These are phyloP conservation scores for Peltaster fructicola DNA, from an alignment of 2,329 filamentous ascomycete species.

Conservation along the genomic window DNA sequence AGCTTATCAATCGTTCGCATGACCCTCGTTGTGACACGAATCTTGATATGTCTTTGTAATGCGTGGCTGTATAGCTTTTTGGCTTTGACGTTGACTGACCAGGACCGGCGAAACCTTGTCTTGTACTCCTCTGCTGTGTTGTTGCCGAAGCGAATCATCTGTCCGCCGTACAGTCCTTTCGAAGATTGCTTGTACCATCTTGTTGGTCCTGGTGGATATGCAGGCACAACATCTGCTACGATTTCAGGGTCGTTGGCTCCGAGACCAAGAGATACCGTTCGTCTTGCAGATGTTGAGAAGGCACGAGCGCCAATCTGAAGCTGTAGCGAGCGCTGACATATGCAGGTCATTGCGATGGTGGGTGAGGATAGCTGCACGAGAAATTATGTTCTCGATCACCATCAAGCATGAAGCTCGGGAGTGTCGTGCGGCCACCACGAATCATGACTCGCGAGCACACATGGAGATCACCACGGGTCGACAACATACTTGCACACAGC, in stretches of 20 bases:
- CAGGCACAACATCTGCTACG: conserved; percentile 20
- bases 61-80: conserved; percentile 50
- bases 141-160: conserved; percentile 64
- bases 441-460: too few relatives aligned
- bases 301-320: conserved; percentile 9
- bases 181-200: conserved; percentile 65
- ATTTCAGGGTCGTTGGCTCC: conserved; percentile 16
- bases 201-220: conserved; percentile 56
- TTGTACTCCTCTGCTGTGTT: conserved; percentile 50
- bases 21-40: conserved; percentile 52
- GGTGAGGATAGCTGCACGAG: too few relatives aligned
- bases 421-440: too few relatives aligned
- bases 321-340: too few relatives aligned
- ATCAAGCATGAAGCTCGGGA: too few relatives aligned
- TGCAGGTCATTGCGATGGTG: too few relatives aligned
- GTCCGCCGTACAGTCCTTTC: conserved; percentile 33
- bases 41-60: conserved; percentile 45
- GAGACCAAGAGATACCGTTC: conserved; percentile 13
- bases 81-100: conserved; percentile 54
- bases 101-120: conserved; percentile 53
- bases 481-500: too few relatives aligned
- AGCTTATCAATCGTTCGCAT: conserved; percentile 54
- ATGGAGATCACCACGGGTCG: too few relatives aligned
- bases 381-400: too few relatives aligned
- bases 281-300: conserved; percentile 16